Conservation (phyloP, 75 land plant genomes). For the Pinus tabuliformis region DNA sequence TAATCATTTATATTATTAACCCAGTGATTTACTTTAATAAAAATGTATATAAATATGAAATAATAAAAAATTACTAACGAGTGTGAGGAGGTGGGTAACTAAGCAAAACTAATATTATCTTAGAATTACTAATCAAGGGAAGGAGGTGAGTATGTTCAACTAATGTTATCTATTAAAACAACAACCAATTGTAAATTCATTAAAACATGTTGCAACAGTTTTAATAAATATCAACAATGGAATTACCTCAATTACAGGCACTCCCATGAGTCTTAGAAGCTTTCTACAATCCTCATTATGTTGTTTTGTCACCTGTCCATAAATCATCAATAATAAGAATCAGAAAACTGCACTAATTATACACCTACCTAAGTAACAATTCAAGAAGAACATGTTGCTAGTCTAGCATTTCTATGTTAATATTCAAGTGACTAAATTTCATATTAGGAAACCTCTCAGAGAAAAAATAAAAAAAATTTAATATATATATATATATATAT, state of each 20-base stretch:
- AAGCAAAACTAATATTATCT: too few species aligned
- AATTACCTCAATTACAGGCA: slow-evolving; percentile 19
- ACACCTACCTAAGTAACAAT: neutral
- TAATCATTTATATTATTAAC: too few species aligned
- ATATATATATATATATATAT: too few species aligned
- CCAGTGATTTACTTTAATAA: too few species aligned
- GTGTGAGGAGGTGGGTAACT: too few species aligned
- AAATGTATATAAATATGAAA: too few species aligned
- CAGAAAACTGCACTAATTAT: neutral
- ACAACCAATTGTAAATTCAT: neutral
- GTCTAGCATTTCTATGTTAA: neutral
- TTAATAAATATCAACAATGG: neutral
- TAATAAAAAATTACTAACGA: too few species aligned
- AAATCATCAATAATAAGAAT: slow-evolving; percentile 4
- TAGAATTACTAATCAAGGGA: too few species aligned
- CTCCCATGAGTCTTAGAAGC: slow-evolving; percentile 15
- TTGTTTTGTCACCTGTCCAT: slow-evolving; percentile 12
- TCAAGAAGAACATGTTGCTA: neutral
- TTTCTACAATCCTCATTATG: slow-evolving; percentile 21
- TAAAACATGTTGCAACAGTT: neutral
- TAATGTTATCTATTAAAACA: neutral
- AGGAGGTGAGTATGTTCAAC: neutral
- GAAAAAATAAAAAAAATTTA: too few species aligned
- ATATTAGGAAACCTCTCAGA: neutral
- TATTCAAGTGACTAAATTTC: neutral